Evolutionary conservation across 2,329 filamentous ascomycete species (phyloP), one percentile per base, ranked within the genome.

Genomic region (Paracoccidioides brasiliensis): DNA sequence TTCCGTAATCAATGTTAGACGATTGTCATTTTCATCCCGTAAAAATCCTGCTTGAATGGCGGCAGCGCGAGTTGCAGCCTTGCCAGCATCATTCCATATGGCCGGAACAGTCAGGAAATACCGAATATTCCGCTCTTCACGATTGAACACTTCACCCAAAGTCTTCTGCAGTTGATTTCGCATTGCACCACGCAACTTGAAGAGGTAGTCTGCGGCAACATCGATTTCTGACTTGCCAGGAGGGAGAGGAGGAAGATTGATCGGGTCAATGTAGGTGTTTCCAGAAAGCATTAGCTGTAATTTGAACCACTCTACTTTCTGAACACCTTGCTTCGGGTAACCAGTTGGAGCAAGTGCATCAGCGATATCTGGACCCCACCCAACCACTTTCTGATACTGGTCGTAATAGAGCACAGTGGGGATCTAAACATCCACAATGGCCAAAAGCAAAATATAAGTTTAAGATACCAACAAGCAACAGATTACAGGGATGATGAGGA

Each of bases 231-330:
- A 96, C 78, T 97, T 97, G 73, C 93, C 93, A 48, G 91, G 90
- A 50, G 93, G 93, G 70, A 97, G 86, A 61, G 93, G 93, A 50
- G 93, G 93, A 62, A 98, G 82, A 80, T 97, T 97, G 76, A 97
- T 97, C 59, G 93, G 93, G 72, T 97, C 93, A 69, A 97, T 97
- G 72, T 97, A 97, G 46, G 93, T 97, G 78, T 97, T 97, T 60
- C 93, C 93, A 58, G 90, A 96, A 60, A 96, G 80, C 93, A 97
- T 97, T 56, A 98, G 83, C 76, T 98, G 93, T 63, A 98, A 81
- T 78, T 97, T 97, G 81, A 98, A 97, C 93, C 93, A 98, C 76
- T 97, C 93, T 30, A 97, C 91, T 76, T 97, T 97, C 73, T 97
- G 93, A 63, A 98, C 91, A 61, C 91, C 91, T 38, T 88, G 88